A percentile compares a stretch with the other conserved stretches of the same genome.
Conservation (phyloP, 1,284 basidiomycete species). For the Hemileia vastatrix region DNA sequence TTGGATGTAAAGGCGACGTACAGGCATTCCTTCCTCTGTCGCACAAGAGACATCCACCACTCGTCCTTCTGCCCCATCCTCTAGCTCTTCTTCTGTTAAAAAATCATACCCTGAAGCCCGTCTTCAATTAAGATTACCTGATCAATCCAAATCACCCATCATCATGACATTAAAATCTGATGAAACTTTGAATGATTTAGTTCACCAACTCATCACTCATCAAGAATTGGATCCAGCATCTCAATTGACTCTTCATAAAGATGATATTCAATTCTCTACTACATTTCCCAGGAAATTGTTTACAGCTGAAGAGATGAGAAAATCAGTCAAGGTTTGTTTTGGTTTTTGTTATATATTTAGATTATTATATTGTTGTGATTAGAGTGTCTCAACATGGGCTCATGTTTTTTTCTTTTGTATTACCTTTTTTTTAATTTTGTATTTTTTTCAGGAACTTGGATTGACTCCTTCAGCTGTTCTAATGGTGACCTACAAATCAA, state of each 20-base stretch:
- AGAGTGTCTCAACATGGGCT: background rate
- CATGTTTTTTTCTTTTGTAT: no score
- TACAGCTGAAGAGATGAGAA: background rate
- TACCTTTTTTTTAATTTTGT: no score
- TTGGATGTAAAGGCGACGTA: constrained; percentile 1
- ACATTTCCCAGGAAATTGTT: constrained; percentile 9
- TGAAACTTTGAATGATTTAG: constrained; percentile 1
- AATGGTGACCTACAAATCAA: constrained; percentile 7
- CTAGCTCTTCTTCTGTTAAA: background rate
- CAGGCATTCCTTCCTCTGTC: background rate
- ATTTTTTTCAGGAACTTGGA: constrained; percentile 9
- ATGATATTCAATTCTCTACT: constrained; percentile 2
- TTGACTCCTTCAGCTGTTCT: constrained; percentile 10
- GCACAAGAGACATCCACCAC: background rate
- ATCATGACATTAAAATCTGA: background rate
- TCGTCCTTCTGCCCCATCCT: background rate
- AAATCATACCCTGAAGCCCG: constrained; percentile 2
- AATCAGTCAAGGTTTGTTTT: constrained; percentile 10
- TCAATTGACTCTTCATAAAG: background rate
- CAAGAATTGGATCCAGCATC: background rate
- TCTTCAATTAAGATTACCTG: constrained; percentile 4
- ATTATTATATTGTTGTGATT: background rate
- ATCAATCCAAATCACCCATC: background rate
- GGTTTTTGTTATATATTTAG: background rate
- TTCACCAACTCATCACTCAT: background rate